Percentiles rank a stretch among this genome's conserved stretches.
phyloP scores from a whole-genome alignment of 1,284 basidiomycete genomes.

The Anthracocystis setariae region DNA sequence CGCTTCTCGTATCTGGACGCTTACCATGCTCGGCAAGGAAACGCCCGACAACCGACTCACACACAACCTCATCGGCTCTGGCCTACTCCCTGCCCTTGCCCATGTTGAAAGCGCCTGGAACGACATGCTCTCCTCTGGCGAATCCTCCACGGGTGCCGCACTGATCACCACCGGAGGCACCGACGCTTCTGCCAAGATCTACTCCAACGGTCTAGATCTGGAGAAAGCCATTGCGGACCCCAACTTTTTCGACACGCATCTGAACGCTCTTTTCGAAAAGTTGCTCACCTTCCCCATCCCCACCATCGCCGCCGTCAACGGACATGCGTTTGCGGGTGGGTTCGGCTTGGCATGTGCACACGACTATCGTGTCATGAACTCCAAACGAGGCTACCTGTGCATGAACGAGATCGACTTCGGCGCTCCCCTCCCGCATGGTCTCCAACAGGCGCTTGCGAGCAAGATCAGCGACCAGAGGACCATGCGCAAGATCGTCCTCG shows the following conservation, averaged over 20 bases:
- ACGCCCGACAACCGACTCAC: constrained; percentile 78
- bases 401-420: constrained; percentile 80
- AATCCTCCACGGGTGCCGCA: constrained; percentile 52
- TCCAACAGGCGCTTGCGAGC: constrained; percentile 74
- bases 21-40: constrained; percentile 54
- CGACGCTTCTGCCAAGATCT: constrained; percentile 53
- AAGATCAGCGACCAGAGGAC: constrained; percentile 76
- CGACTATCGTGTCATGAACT: constrained; percentile 89
- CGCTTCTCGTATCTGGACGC: constrained; percentile 47
- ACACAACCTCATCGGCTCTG: constrained; percentile 72
- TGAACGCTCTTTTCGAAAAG: constrained; percentile 71
- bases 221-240: constrained; percentile 75
- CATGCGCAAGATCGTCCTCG: constrained; percentile 80
- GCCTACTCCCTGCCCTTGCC: constrained; percentile 78
- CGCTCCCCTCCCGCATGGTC: constrained; percentile 54
- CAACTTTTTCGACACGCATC: constrained; percentile 72
- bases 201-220: constrained; percentile 76
- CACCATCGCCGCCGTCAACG: constrained; percentile 87
- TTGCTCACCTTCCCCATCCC: constrained; percentile 70
- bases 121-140: constrained; percentile 54
- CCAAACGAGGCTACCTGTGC: constrained; percentile 83
- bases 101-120: constrained; percentile 83
- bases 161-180: constrained; percentile 56
- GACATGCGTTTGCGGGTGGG: constrained; percentile 88
- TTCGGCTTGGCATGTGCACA: constrained; percentile 82